Evolutionary conservation across 2,329 filamentous ascomycete species (phyloP), one percentile per base, ranked within the genome.

Genomic region (Pyrenochaeta sp.): DNA sequence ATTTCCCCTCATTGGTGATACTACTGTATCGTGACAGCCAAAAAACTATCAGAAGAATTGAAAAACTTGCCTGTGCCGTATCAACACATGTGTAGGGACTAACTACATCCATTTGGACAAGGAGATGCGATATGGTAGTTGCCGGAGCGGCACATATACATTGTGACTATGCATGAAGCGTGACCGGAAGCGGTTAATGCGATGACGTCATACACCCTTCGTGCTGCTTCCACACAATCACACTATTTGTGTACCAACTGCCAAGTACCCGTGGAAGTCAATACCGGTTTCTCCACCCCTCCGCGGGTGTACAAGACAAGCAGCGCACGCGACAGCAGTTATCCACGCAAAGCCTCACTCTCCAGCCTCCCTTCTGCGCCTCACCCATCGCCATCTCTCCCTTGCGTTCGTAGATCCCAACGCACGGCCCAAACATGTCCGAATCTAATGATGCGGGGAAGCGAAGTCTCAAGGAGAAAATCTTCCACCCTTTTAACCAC

Each of bases 401-500:
- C 44, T 52, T 50, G 39, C 56, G 34, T 50, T 50, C 39, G 56
- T 39, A 54, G 56, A 62, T 59, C 54, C 53, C 45, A 36, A 50
- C 42, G 58, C 57, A 61, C 66, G 58, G 53, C 53, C 55, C 46
- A 55, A 62, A 54, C 44, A 71, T 69, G 68, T 61, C 64, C 22
- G 48, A 25, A 32, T 15, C 30, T 25, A 40, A 42, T 59, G 65
- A 52, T 61, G 60, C 59, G 58, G 62, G 62, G 56, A 64, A 71
- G 34, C 69, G 66, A 46, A 65, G 68, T 19, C 56, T 77, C 45
- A 76, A 77, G 58, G 73, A 75, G 49, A 76, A 76, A 62, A 52
- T 78, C n/a, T 67, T 71, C 25, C 76, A 79, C 57, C 77, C 76
- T 1, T 79, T 80, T 62, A 69, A 75, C 25, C 58, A 74, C 54